These are phyloP conservation scores for Lanmaoa rubissima DNA, from an alignment of 768 basidiomycete genomes.

Conservation along the genomic window DNA sequence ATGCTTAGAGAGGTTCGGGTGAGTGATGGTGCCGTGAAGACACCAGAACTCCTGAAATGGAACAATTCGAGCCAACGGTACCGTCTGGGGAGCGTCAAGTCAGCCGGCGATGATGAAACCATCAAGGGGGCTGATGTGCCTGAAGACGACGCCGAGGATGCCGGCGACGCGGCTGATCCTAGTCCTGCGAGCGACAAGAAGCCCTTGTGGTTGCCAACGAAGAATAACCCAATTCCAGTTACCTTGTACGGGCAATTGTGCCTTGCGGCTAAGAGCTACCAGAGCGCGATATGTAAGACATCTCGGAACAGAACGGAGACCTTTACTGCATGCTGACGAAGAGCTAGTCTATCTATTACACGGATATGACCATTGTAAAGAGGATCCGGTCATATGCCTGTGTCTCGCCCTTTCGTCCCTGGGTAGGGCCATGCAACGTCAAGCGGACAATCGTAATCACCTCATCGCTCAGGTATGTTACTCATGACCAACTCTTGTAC, in stretches of 20 bases:
- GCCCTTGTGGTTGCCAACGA: background rate
- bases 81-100: slow-evolving; percentile 36
- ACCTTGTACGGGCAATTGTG: slow-evolving; percentile 81
- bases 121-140: slow-evolving; percentile 19
- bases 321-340: background rate
- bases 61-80: slow-evolving; percentile 58
- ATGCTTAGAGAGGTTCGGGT: slow-evolving; percentile 75
- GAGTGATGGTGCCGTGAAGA: slow-evolving; percentile 62
- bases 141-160: slow-evolving; percentile 36
- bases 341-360: slow-evolving; percentile 54
- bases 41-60: slow-evolving; percentile 60
- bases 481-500: background rate
- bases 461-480: slow-evolving; percentile 42
- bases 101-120: slow-evolving; percentile 17
- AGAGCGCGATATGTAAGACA: slow-evolving; percentile 82
- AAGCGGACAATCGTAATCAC: slow-evolving; percentile 92
- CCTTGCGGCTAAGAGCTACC: slow-evolving; percentile 79
- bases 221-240: slow-evolving; percentile 66
- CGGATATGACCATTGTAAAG: slow-evolving; percentile 78
- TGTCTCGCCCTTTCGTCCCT: slow-evolving; percentile 80
- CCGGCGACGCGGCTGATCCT: slow-evolving; percentile 16
- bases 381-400: slow-evolving; percentile 87
- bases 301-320: background rate
- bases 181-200: slow-evolving; percentile 26
- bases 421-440: slow-evolving; percentile 89